Conservation (phyloP, 192 early-diverging fungal genomes). For the Coemansia sp. region DNA sequence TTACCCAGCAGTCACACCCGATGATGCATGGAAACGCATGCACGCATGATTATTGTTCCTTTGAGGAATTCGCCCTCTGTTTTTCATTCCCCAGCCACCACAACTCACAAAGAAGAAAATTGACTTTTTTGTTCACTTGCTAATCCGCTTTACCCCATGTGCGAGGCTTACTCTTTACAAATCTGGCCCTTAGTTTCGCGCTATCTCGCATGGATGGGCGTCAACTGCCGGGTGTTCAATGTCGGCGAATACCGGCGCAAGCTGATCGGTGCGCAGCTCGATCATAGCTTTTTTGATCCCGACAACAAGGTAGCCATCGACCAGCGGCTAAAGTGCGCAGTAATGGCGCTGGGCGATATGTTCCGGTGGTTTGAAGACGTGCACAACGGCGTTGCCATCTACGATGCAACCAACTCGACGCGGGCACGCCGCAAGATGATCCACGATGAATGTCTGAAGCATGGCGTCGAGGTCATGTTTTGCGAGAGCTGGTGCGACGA, state of each 20-base stretch:
- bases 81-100: no score
- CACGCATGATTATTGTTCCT: no score
- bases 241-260: slow-evolving; percentile 98
- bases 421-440: slow-evolving; percentile 72
- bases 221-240: slow-evolving; percentile 92
- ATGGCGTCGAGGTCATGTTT: slow-evolving; percentile 90
- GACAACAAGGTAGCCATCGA: slow-evolving; percentile 66
- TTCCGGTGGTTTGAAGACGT: slow-evolving; percentile 84
- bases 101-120: no score
- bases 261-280: slow-evolving; percentile 74
- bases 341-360: slow-evolving; percentile 87
- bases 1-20: no score
- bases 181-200: slow-evolving; percentile 63
- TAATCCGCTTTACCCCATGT: no score
- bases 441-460: slow-evolving; percentile 63
- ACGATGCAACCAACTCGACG: slow-evolving; percentile 99
- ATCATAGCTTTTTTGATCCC: slow-evolving; percentile 92
- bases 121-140: no score
- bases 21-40: no score
- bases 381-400: slow-evolving; percentile 84
- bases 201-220: slow-evolving; percentile 94
- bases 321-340: slow-evolving; percentile 77
- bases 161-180: no score
- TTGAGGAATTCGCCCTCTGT: no score
- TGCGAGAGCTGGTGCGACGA: slow-evolving; percentile 95